Percentiles rank a stretch among this genome's conserved stretches.
phyloP scores from a whole-genome alignment of 345 rosid species.

The Barbarea vulgaris region DNA sequence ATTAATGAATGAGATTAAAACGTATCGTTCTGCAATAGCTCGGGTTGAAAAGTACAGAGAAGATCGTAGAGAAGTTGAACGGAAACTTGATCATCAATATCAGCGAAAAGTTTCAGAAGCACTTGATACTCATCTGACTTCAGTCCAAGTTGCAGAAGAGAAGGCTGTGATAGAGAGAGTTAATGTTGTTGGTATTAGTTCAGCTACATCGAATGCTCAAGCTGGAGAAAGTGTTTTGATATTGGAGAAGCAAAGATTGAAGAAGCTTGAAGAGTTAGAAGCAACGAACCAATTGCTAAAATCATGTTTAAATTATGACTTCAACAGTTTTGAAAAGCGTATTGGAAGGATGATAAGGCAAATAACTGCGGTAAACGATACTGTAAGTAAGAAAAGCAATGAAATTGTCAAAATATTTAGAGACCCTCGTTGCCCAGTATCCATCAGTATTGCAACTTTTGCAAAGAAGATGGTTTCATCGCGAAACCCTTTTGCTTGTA shows the following conservation, averaged over 20 bases:
- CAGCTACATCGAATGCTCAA: conserved; percentile 44
- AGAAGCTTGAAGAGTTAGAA: conserved; percentile 60
- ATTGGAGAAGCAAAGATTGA: conserved; percentile 64
- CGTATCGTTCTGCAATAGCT: conserved; percentile 52
- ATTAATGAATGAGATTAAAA: conserved; percentile 54
- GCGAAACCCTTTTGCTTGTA: conserved; percentile 68
- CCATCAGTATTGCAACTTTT: conserved; percentile 68
- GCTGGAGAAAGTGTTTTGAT: conserved; percentile 63
- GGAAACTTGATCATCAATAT: conserved; percentile 73
- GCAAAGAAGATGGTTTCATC: conserved; percentile 70
- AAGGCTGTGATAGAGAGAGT: conserved; percentile 32
- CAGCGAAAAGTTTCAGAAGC: conserved; percentile 92
- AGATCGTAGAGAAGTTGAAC: conserved; percentile 69
- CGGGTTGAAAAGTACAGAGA: conserved; percentile 64
- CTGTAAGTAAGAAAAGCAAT: conserved; percentile 49
- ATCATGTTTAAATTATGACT: conserved; percentile 51
- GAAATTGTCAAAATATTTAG: conserved; percentile 66
- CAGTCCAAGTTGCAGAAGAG: conserved; percentile 51
- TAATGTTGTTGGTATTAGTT: conserved; percentile 30
- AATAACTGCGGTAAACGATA: background rate
- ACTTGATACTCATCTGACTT: conserved; percentile 83
- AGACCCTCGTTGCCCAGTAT: conserved; percentile 66
- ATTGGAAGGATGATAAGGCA: background rate
- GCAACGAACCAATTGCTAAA: conserved; percentile 51
- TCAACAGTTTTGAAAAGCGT: background rate